Evolutionary conservation across 257 asterid genomes (phyloP).

Genomic region (Capsicum baccatum): DNA sequence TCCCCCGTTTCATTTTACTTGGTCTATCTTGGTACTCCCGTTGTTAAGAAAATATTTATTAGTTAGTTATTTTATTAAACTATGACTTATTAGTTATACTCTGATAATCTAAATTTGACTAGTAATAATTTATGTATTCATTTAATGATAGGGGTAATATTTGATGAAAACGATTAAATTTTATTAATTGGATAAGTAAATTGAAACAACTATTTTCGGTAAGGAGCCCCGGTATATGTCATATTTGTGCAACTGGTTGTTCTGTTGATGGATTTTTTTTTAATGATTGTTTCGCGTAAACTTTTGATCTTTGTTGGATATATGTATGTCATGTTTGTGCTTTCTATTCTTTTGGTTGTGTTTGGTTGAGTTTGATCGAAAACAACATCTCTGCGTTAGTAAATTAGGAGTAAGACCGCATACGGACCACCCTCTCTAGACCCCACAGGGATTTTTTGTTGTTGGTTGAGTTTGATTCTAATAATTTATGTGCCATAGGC

Average conservation of each 20-base stretch:
- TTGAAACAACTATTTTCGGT: too few species aligned
- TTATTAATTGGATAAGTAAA: too few species aligned
- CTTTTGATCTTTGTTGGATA: neutral
- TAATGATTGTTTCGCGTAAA: neutral
- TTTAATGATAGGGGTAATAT: too few species aligned
- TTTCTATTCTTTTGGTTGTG: neutral
- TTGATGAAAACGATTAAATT: too few species aligned
- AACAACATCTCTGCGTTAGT: too few species aligned
- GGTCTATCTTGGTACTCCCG: too few species aligned
- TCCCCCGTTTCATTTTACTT: too few species aligned
- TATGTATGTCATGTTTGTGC: neutral
- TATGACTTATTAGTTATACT: too few species aligned
- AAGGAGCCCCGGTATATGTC: neutral
- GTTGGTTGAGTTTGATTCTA: neutral
- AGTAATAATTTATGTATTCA: too few species aligned
- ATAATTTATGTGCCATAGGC: neutral
- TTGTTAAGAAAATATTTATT: too few species aligned
- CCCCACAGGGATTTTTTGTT: neutral
- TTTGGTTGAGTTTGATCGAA: neutral
- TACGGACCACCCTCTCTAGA: accelerated
- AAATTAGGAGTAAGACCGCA: accelerated
- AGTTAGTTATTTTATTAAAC: too few species aligned
- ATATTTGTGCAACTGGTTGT: neutral
- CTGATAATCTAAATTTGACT: too few species aligned
- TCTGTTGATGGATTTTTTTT: neutral